Conservation (phyloP, 2,329 filamentous ascomycete genomes). For the Ambrosiella xylebori region DNA sequence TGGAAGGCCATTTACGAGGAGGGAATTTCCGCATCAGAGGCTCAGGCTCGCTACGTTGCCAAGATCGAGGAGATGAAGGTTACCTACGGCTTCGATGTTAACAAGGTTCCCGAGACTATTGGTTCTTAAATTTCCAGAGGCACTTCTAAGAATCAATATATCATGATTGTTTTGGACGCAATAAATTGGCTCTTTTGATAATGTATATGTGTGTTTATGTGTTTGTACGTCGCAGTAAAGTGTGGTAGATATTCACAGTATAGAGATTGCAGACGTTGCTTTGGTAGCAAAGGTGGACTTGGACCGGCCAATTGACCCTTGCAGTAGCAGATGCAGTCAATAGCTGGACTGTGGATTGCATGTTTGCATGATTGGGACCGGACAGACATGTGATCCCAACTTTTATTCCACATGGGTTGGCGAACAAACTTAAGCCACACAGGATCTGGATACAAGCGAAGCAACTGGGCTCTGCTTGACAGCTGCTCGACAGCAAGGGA, state of each 20-base stretch:
- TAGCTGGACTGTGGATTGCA: background rate
- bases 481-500: too few relatives aligned
- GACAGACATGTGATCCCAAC: background rate
- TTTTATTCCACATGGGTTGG: background rate
- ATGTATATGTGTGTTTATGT: background rate
- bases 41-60: conserved; percentile 61
- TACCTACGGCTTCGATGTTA: conserved; percentile 48
- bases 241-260: background rate
- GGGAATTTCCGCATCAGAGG: conserved; percentile 42
- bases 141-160: background rate
- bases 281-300: background rate
- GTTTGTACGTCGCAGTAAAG: background rate
- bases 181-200: too few relatives aligned
- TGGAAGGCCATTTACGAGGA: conserved; percentile 58
- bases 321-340: background rate
- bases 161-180: background rate
- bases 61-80: conserved; percentile 55
- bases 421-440: background rate
- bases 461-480: too few relatives aligned
- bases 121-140: conserved; percentile 16
- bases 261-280: background rate
- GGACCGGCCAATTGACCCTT: background rate
- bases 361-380: background rate
- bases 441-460: background rate
- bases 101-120: conserved; percentile 45